phyloP scores from a whole-genome alignment of 192 early-diverging fungal genomes.

The Backusella morwellensis region DNA sequence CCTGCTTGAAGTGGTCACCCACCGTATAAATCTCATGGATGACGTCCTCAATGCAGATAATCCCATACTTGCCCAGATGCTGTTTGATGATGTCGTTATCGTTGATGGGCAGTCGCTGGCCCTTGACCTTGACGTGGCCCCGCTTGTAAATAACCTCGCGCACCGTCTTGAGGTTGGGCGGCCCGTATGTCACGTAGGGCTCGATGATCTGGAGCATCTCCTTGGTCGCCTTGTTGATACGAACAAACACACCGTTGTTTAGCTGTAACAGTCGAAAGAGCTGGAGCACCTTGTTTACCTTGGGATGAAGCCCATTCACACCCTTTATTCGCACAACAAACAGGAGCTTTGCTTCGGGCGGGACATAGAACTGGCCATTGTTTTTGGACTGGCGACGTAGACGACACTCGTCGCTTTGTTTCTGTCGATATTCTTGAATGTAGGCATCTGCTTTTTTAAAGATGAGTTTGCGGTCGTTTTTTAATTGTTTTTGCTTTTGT shows the following conservation, averaged over 20 bases:
- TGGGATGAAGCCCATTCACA: conserved; percentile 99
- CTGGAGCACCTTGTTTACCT: conserved; percentile 98
- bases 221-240: conserved; percentile 92
- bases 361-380: conserved; percentile 88
- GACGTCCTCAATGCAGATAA: conserved; percentile 97
- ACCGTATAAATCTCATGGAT: conserved; percentile 99
- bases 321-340: conserved; percentile 99
- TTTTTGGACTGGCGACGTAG: conserved; percentile 90
- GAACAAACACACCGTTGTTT: conserved; percentile 97
- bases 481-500: conserved; percentile 51
- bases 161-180: conserved; percentile 97
- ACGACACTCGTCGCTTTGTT: conserved; percentile 89
- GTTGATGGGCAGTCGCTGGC: conserved; percentile 92
- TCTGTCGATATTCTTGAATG: conserved; percentile 93
- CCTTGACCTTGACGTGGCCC: conserved; percentile 96
- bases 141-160: conserved; percentile 99
- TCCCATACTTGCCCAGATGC: conserved; percentile 87
- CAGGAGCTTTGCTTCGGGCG: conserved; percentile 92
- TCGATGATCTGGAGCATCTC: conserved; percentile 97
- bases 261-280: conserved; percentile 97
- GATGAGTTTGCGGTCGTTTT: conserved; percentile 84
- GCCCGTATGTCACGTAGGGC: conserved; percentile 92
- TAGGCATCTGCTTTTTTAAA: conserved; percentile 99
- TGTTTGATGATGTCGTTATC: conserved; percentile 96
- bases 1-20: conserved; percentile 89